Evolutionary conservation across 1,139 yeast genomes (phyloP).

Genomic region (Magnusiomyces suaveolens): DNA sequence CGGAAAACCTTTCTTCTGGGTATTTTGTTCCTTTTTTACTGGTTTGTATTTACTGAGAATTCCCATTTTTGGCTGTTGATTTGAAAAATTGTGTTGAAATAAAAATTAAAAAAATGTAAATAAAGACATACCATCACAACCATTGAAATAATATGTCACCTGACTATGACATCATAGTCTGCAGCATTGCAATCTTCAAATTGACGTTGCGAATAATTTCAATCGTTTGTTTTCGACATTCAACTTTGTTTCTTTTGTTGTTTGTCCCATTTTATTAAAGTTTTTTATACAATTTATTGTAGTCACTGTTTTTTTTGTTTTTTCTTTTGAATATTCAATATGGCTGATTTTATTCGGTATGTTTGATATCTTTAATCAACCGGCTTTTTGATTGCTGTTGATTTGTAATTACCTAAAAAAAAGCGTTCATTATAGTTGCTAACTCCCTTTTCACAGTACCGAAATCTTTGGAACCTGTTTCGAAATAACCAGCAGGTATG

Average conservation of each 20-base stretch:
- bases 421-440: background rate
- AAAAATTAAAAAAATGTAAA: no score
- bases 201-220: no score
- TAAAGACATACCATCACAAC: no score
- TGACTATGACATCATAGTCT: no score
- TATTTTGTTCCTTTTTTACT: background rate
- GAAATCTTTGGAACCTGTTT: constrained; percentile 42
- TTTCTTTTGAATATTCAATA: constrained; percentile 5
- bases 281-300: no score
- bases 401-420: background rate
- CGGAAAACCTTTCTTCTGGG: background rate
- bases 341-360: constrained; percentile 28
- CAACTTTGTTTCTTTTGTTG: no score
- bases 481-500: constrained; percentile 62
- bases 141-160: no score
- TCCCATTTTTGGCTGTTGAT: background rate
- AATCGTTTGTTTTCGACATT: no score
- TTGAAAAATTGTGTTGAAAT: background rate
- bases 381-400: no score
- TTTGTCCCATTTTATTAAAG: no score
- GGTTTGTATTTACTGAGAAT: background rate
- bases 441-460: constrained; percentile 29
- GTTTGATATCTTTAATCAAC: background rate
- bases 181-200: no score
- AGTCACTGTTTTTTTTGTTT: no score